phyloP scores from a whole-genome alignment of 1,284 basidiomycete species.

The Irpex sp. region DNA sequence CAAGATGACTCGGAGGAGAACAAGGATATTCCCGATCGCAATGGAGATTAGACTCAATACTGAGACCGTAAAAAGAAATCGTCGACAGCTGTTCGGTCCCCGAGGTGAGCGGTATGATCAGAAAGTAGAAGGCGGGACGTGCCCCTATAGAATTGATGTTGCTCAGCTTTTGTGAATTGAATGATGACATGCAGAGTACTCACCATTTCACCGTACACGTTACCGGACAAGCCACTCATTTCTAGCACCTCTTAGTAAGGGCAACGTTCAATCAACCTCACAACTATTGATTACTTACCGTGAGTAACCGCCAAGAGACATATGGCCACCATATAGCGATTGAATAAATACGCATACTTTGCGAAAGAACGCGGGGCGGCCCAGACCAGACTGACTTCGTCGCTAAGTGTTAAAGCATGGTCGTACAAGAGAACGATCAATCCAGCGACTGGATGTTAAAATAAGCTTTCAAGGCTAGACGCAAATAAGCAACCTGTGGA shows the following conservation, averaged over 20 bases:
- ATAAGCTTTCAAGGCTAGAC: neutral
- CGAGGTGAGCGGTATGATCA: neutral
- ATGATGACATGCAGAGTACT: slow-evolving; percentile 5
- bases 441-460: slow-evolving; percentile 21
- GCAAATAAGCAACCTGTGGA: neutral
- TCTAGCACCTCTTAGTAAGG: slow-evolving; percentile 12
- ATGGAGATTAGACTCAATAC: slow-evolving; percentile 25
- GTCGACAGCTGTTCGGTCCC: slow-evolving; percentile 20
- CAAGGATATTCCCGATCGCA: slow-evolving; percentile 27
- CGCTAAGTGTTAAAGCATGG: slow-evolving; percentile 15
- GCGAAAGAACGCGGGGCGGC: slow-evolving; percentile 12
- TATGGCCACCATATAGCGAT: slow-evolving; percentile 14
- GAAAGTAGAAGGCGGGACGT: neutral
- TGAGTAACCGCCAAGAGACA: slow-evolving; percentile 8
- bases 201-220: slow-evolving; percentile 20
- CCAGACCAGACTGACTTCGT: slow-evolving; percentile 17
- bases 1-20: slow-evolving; percentile 27
- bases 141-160: neutral
- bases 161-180: neutral
- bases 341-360: slow-evolving; percentile 18
- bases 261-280: neutral
- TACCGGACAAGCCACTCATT: slow-evolving; percentile 24
- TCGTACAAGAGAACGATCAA: slow-evolving; percentile 18
- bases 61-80: slow-evolving; percentile 22
- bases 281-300: slow-evolving; percentile 7